These are phyloP conservation scores for Teunomyces pallodes DNA, from an alignment of 805 yeast species.

Conservation along the genomic window DNA sequence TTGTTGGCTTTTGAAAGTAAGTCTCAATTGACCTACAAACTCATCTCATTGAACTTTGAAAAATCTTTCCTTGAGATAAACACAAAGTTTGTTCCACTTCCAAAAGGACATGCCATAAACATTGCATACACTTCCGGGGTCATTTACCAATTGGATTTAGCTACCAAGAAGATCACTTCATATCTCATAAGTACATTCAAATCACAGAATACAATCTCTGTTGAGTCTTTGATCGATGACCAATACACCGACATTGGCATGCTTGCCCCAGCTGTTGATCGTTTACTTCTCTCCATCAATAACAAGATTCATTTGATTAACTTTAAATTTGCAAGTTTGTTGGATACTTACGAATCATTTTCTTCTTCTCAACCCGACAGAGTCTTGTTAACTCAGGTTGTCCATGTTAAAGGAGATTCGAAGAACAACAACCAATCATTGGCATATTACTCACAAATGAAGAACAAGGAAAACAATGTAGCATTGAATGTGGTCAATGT, in stretches of 20 bases:
- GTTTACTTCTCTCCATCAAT: slow-evolving; percentile 43
- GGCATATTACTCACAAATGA: slow-evolving; percentile 40
- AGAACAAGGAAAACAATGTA: slow-evolving; percentile 42
- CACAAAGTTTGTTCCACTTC: slow-evolving; percentile 6
- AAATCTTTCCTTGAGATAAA: slow-evolving; percentile 22
- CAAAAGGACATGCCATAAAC: slow-evolving; percentile 4
- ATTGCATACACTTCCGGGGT: slow-evolving; percentile 26
- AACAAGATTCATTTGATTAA: slow-evolving; percentile 44
- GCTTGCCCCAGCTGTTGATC: slow-evolving; percentile 40
- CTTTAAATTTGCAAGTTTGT: slow-evolving; percentile 41
- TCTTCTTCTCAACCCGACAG: slow-evolving; percentile 19
- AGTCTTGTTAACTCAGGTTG: slow-evolving; percentile 25
- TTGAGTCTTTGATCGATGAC: slow-evolving; percentile 15
- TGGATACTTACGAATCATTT: slow-evolving; percentile 23
- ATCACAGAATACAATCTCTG: slow-evolving; percentile 16
- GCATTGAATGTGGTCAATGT: slow-evolving; percentile 46
- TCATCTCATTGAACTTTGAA: slow-evolving; percentile 22
- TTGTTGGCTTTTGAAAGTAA: slow-evolving; percentile 14
- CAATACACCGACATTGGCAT: slow-evolving; percentile 24
- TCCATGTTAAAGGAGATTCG: slow-evolving; percentile 43
- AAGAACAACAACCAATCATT: slow-evolving; percentile 38
- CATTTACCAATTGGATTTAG: slow-evolving; percentile 22
- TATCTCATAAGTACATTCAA: slow-evolving; percentile 23
- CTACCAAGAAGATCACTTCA: slow-evolving; percentile 16
- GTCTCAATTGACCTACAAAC: slow-evolving; percentile 17